Conservation (phyloP, 2,329 filamentous ascomycete genomes). For the Ophiostoma australiae region DNA sequence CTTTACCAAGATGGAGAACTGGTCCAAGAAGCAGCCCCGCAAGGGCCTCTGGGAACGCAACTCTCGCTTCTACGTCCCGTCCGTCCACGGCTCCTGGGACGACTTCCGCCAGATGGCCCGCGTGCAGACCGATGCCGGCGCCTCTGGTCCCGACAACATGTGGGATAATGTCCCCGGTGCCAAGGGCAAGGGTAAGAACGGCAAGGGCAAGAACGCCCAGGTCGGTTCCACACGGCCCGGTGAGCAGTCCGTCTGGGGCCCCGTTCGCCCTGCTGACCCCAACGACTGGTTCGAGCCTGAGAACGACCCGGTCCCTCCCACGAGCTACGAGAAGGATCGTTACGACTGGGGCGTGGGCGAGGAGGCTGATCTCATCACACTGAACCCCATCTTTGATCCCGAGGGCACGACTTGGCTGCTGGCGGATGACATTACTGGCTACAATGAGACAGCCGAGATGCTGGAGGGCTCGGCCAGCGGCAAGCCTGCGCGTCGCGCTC, state of each 20-base stretch:
- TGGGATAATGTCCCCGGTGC: slow-evolving; percentile 51
- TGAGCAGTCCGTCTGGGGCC: slow-evolving; percentile 76
- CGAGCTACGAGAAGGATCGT: slow-evolving; percentile 68
- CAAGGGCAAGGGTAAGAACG: slow-evolving; percentile 29
- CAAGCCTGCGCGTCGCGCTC: slow-evolving; percentile 68
- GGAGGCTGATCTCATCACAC: slow-evolving; percentile 69
- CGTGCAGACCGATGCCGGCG: slow-evolving; percentile 68
- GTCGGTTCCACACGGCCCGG: slow-evolving; percentile 26
- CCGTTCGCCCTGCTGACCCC: slow-evolving; percentile 61
- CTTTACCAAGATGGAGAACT: slow-evolving; percentile 63
- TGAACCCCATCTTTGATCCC: slow-evolving; percentile 81
- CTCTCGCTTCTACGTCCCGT: slow-evolving; percentile 70
- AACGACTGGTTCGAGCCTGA: slow-evolving; percentile 68
- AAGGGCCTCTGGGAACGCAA: slow-evolving; percentile 81
- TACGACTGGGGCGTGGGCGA: slow-evolving; percentile 85
- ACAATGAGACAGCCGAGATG: slow-evolving; percentile 52
- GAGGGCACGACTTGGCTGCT: slow-evolving; percentile 81
- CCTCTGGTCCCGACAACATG: slow-evolving; percentile 59
- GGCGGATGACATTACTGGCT: slow-evolving; percentile 76
- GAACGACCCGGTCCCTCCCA: slow-evolving; percentile 69
- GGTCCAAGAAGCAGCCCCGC: slow-evolving; percentile 67
- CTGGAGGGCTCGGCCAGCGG: slow-evolving; percentile 41
- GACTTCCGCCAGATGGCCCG: slow-evolving; percentile 74
- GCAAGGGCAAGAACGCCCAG: slow-evolving; percentile 31
- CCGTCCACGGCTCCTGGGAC: slow-evolving; percentile 71